Evolutionary conservation across 208 protist species (phyloP), one percentile per base, ranked within the genome.

Genomic region (Polymyxa betae): DNA sequence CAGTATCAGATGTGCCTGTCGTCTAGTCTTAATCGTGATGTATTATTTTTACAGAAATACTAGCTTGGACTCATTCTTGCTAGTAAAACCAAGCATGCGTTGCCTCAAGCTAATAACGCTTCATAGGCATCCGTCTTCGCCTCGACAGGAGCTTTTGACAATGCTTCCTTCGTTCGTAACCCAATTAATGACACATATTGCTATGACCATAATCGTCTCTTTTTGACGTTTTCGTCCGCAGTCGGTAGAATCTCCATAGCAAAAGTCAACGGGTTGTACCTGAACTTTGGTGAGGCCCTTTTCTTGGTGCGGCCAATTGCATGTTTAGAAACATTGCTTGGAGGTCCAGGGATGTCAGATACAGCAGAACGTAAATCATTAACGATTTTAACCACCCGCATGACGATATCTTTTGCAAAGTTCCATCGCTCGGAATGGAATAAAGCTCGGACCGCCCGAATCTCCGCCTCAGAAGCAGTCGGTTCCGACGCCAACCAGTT

Each of bases 361-460:
- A 43, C 72, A 5, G 72, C 72, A 29, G 49, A 60, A 5, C 72
- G 72, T 40, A 82, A n/a, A n/a, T 82, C 72, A n/a, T 82, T n/a
- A n/a, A 82, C 72, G n/a, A 82, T 82, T n/a, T 43, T 35, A n/a
- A 82, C 72, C 16, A 82, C 35, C 12, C 72, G 72, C 72, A 82
- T 82, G 72, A 82, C 72, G n/a, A 82, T 82, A 43, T 82, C 72
- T 43, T 82, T 82, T 5, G 72, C 72, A n/a, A 82, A 38, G n/a
- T 82, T 82, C 72, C 72, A 82, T 35, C 72, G 72, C 40, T 82
- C 72, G 35, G 72, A n/a, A n/a, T 82, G 5, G 72, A 82, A 82
- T n/a, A 82, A 43, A n/a, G 72, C 72, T 35, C 72, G 72, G 12
- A 82, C 72, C 16, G 72, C 72, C n/a, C 72, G 72, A 20, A 82